phyloP scores from a whole-genome alignment of 2,329 filamentous ascomycete species.

The Pseudocercospora musae region DNA sequence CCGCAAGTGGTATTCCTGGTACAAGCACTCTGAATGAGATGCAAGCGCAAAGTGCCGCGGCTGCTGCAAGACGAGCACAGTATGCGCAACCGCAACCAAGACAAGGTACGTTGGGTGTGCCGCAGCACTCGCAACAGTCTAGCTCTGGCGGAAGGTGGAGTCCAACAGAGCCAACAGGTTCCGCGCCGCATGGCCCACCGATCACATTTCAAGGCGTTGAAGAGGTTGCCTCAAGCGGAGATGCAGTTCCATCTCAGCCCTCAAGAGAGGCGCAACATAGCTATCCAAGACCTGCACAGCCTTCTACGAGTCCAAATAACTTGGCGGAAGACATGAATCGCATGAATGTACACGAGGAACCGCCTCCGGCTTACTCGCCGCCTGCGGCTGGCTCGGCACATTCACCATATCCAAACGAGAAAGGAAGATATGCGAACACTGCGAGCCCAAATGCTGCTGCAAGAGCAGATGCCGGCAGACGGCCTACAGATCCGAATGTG shows the following conservation, averaged over 20 bases:
- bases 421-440: conserved; percentile 54
- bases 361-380: conserved; percentile 86
- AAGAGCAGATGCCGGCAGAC: conserved; percentile 25
- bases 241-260: conserved; percentile 19
- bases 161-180: conserved; percentile 84
- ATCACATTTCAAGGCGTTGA: conserved; percentile 86
- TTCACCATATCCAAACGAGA: conserved; percentile 73
- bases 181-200: conserved; percentile 82
- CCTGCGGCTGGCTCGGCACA: conserved; percentile 42
- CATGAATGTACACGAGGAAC: conserved; percentile 74
- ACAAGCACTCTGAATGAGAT: conserved; percentile 77
- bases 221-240: conserved; percentile 52
- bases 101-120: conserved; percentile 42
- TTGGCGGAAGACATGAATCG: conserved; percentile 83
- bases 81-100: conserved; percentile 54
- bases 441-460: conserved; percentile 26
- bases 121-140: conserved; percentile 35
- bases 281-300: conserved; percentile 42
- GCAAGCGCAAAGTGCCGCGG: conserved; percentile 71
- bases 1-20: conserved; percentile 84
- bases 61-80: conserved; percentile 74
- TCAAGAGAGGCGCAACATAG: conserved; percentile 17
- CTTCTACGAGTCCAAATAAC: conserved; percentile 38
- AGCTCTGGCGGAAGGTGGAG: conserved; percentile 75
- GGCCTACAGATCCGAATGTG: conserved; percentile 39